Conservation (phyloP, 2,329 filamentous ascomycete species). For the Aspergillus tanneri region DNA sequence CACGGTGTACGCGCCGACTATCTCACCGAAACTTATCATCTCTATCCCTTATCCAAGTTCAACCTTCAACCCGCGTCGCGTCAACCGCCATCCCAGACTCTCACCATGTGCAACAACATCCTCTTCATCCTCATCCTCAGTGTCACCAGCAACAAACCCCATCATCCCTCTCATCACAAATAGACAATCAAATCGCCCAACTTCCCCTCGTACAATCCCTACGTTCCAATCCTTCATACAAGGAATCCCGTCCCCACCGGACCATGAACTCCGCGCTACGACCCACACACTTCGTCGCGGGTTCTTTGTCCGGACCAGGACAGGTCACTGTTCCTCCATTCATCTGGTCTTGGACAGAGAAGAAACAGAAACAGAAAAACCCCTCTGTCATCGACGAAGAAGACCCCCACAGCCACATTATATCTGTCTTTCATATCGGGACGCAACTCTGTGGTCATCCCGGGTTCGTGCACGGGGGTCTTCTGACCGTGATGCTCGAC, state of each 20-base stretch:
- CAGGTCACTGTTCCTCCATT: conserved; percentile 77
- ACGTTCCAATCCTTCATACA: conserved; percentile 62
- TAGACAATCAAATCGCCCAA: conserved; percentile 27
- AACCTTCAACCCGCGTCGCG: not conserved
- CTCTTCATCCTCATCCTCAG: conserved; percentile 19
- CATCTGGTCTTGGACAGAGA: no score
- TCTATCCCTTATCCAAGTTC: no score
- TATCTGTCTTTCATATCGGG: conserved; percentile 36
- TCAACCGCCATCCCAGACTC: conserved; percentile 12
- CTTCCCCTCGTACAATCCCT: conserved; percentile 70
- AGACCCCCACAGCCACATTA: conserved; percentile 14
- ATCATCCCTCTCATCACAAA: not conserved
- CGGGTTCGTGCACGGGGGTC: conserved; percentile 37
- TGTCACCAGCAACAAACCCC: conserved; percentile 46
- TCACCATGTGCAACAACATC: conserved; percentile 5
- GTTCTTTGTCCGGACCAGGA: conserved; percentile 69
- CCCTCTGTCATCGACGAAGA: conserved; percentile 18
- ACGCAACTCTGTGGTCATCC: conserved; percentile 36
- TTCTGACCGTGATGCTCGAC: conserved; percentile 36
- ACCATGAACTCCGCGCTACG: conserved; percentile 71
- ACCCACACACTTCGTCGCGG: conserved; percentile 73
- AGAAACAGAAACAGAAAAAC: no score
- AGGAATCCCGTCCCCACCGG: conserved; percentile 77
- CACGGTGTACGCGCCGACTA: no score
- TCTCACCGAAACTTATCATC: no score